Evolutionary conservation across 495 filamentous ascomycete species (phyloP).

Genomic region (Aspergillus bridgeri): DNA sequence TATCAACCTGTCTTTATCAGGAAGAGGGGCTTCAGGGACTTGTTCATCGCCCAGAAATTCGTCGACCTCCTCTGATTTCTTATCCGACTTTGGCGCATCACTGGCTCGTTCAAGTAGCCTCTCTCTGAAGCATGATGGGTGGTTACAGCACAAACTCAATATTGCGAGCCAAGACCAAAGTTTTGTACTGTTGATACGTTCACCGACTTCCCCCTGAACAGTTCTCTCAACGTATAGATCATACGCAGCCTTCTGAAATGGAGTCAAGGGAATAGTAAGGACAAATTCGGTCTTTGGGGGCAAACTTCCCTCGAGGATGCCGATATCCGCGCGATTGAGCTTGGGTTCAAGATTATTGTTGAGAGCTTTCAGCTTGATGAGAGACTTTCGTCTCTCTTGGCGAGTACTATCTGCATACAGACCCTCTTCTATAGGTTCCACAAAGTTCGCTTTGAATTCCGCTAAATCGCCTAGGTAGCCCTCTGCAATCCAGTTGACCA

Average conservation of each 20-base stretch:
- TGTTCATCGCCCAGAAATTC: conserved; percentile 24
- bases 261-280: conserved; percentile 65
- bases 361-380: conserved; percentile 67
- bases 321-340: conserved; percentile 69
- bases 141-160: conserved; percentile 68
- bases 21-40: conserved; percentile 30
- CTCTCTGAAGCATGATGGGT: conserved; percentile 62
- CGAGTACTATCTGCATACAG: conserved; percentile 59
- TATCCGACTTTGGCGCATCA: conserved; percentile 22
- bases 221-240: conserved; percentile 49
- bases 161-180: conserved; percentile 52
- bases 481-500: conserved; percentile 87
- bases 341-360: conserved; percentile 73
- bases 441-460: conserved; percentile 67
- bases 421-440: conserved; percentile 69
- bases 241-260: conserved; percentile 64
- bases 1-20: conserved; percentile 17
- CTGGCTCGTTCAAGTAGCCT: conserved; percentile 41
- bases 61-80: conserved; percentile 26
- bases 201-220: conserved; percentile 14
- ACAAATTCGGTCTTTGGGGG: conserved; percentile 79
- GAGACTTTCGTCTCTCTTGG: conserved; percentile 50
- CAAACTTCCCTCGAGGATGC: conserved; percentile 59
- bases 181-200: conserved; percentile 18
- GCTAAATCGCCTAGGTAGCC: conserved; percentile 62